Base-by-base conservation (phyloP, 2,329 filamentous ascomycete species). In the Aureobasidium sp. region DNA sequence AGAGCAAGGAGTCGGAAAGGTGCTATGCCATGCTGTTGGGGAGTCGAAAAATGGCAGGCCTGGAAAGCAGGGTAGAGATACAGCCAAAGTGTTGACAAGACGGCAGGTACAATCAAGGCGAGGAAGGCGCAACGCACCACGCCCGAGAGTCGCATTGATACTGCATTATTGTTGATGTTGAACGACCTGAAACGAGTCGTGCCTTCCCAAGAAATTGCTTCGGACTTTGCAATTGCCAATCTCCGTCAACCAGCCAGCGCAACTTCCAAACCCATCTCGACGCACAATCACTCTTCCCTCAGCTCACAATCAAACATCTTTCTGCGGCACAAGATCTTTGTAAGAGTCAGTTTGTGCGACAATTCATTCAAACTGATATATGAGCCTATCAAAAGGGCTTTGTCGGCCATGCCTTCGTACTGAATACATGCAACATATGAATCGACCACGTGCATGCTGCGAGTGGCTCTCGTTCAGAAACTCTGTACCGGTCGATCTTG, bases 1-100 rank as follows among this genome's bases (percentile, higher is more conserved):
- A 97, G 83, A 1, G 91, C 86, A 14, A 97, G 86, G 3, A 97
- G 84, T 62, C 93, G 84, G 70, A 97, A 96, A 0, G 91, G 90
- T 3, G 91, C 90, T 45, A 54, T 7, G 39, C 44, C 47, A 50
- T 58, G 14, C 3, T 36, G 16, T 29, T 41, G 6, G 25, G 34
- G 7, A 16, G 59, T 47, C 11, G 92, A 90, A 74, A 97, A 97
- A 41, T 82, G 85, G 78, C 92, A 97, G 69, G 84, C 82, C 66
- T 85, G 82, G 70, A 96, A 87, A 67, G 90, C 70, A 9, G 94
- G 92, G 72, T 96, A 97, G 42, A 93, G 79, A 77, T 97, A 97
- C 59, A 97, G 81, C 76, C 92, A 95, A 66, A 86, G 68, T 57
- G 89, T 90, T 70, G 84, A 83, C 65, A 84, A 75, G 70, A 93